A percentile compares a stretch with the other conserved stretches of the same genome.
phyloP scores from a whole-genome alignment of 306 rosid genomes.

The Casuarina glauca region DNA sequence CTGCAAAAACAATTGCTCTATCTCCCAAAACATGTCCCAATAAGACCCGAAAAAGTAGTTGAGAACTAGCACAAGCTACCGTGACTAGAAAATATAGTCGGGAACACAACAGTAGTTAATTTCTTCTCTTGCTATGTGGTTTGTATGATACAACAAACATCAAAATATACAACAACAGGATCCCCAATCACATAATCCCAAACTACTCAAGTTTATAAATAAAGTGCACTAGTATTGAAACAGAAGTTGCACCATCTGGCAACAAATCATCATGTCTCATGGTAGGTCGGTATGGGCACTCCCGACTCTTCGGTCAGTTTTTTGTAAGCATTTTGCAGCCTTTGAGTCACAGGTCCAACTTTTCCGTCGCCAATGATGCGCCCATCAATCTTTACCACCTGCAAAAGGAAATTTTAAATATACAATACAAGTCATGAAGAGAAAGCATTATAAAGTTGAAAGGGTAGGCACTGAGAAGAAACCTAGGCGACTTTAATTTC shows the following conservation, averaged over 20 bases:
- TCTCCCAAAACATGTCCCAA: too few species aligned
- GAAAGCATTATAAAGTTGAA: neutral
- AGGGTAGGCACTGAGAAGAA: neutral
- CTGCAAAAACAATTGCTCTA: too few species aligned
- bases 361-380: slow-evolving; percentile 74
- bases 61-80: neutral
- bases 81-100: neutral
- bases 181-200: neutral
- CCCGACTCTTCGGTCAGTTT: slow-evolving; percentile 67
- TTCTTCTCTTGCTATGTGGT: neutral
- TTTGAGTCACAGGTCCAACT: slow-evolving; percentile 70
- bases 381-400: slow-evolving; percentile 92
- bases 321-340: slow-evolving; percentile 69
- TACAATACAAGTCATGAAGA: neutral
- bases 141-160: neutral
- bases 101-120: neutral
- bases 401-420: slow-evolving; percentile 16
- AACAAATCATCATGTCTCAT: slow-evolving; percentile 12
- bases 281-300: slow-evolving; percentile 50
- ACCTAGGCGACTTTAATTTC: neutral
- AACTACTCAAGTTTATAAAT: neutral
- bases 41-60: neutral
- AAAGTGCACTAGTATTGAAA: slow-evolving; percentile 24
- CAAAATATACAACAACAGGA: neutral
- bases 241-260: slow-evolving; percentile 20